Percentiles rank a stretch among this genome's conserved stretches.
Conservation (phyloP, 2,329 filamentous ascomycete species). For the Hymenoscyphus albidus region DNA sequence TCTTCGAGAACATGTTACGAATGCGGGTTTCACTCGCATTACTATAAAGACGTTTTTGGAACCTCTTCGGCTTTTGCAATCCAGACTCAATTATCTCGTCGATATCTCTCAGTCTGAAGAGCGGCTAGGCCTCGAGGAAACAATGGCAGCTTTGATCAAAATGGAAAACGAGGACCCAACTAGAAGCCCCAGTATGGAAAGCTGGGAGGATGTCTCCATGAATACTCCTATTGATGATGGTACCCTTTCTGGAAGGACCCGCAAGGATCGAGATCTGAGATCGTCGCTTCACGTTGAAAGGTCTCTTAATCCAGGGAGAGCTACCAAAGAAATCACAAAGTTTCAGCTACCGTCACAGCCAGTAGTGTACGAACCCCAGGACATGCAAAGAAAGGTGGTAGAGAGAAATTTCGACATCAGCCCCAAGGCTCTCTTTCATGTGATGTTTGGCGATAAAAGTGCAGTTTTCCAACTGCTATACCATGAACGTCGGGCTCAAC, state of each 20-base stretch:
- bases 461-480: constrained; percentile 91
- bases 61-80: constrained; percentile 75
- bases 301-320: constrained; percentile 46
- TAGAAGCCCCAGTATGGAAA: constrained; percentile 73
- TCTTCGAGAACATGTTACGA: constrained; percentile 38
- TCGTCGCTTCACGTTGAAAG: constrained; percentile 59
- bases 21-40: constrained; percentile 46
- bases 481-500: constrained; percentile 72
- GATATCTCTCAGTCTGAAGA: constrained; percentile 73
- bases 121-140: constrained; percentile 62
- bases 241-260: constrained; percentile 39
- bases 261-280: constrained; percentile 48
- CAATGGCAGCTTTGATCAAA: constrained; percentile 68
- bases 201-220: constrained; percentile 80
- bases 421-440: constrained; percentile 91
- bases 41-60: constrained; percentile 93
- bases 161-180: constrained; percentile 62
- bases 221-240: constrained; percentile 58
- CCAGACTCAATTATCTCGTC: constrained; percentile 79
- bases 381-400: constrained; percentile 70
- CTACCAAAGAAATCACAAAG: constrained; percentile 45
- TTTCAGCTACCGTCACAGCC: constrained; percentile 79
- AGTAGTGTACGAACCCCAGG: constrained; percentile 78
- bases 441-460: constrained; percentile 94
- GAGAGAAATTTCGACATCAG: constrained; percentile 86